Evolutionary conservation across 1,139 yeast genomes (phyloP).

Genomic region (Scheffersomyces segobiensis): DNA sequence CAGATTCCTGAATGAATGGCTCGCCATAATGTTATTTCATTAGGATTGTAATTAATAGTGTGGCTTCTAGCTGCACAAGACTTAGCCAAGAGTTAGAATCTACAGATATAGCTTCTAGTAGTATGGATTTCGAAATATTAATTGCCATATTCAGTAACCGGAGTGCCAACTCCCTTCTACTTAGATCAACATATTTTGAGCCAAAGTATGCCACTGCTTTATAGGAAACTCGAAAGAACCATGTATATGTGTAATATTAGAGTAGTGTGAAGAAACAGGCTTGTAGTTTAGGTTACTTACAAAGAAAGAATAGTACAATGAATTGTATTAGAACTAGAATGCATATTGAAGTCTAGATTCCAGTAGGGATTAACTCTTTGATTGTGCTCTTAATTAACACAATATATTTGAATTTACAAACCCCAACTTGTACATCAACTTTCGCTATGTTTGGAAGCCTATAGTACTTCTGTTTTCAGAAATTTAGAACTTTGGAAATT

Average conservation of each 20-base stretch:
- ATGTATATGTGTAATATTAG: too few relatives aligned
- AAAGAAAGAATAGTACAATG: not conserved
- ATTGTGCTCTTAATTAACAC: not conserved
- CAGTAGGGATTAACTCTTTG: not conserved
- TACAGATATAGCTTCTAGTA: too few relatives aligned
- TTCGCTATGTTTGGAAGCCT: not conserved
- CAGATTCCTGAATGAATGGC: not conserved
- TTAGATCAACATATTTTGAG: too few relatives aligned
- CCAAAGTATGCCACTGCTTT: too few relatives aligned
- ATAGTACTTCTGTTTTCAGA: not conserved
- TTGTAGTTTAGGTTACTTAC: not conserved
- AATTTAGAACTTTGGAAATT: not conserved
- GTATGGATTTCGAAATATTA: too few relatives aligned
- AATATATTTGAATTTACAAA: not conserved
- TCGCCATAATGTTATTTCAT: too few relatives aligned
- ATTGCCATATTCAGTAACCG: too few relatives aligned
- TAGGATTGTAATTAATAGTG: not conserved
- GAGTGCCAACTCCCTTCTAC: too few relatives aligned
- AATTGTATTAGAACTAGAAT: not conserved
- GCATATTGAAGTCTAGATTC: not conserved
- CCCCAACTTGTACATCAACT: not conserved
- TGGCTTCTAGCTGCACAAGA: not conserved
- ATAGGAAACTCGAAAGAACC: too few relatives aligned
- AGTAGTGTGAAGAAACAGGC: not conserved
- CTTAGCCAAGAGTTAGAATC: not conserved